Evolutionary conservation across 345 rosid species (phyloP), one percentile per base, ranked within the genome.

Genomic region (Eucalyptus microcorys): DNA sequence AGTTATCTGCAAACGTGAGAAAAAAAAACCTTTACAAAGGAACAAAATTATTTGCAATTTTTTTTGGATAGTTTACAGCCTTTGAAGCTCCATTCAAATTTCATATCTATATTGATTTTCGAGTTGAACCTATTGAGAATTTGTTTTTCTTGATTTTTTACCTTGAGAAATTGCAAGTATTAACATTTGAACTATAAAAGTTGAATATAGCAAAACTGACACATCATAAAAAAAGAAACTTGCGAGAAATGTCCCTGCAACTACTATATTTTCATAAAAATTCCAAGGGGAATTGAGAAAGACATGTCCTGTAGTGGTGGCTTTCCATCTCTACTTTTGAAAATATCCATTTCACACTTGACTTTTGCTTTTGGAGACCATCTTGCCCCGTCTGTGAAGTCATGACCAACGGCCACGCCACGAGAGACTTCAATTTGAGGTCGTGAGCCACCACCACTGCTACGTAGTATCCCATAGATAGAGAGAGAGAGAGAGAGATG

Each of bases 81-180:
- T 64, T 4, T 32, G 19, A 64, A 7, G 76, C 37, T 30, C 9
- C 76, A 7, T 64, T n/a, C 10, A n/a, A 64, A 64, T 64, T 64
- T 64, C 10, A 64, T 7, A 64, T 15, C 0, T 4, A 15, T 3
- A 64, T 16, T n/a, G 14, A 14, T n/a, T 64, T 14, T 32, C 0
- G 5, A n/a, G 21, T 14, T n/a, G 5, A 64, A 64, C 10, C 37
- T 15, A 19, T 8, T 66, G 22, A 66, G 22, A 32, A 66, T 2
- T 16, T 32, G 6, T 37, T 66, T 66, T 66, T 15, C 79, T 32
- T 66, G n/a, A 14, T 14, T 64, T 4, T 16, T 66, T 4, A 16
- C 79, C 12, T 32, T 32, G 1, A 68, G 5, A 34, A 68, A 34
- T 14, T 32, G 42, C 42, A 32, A 17, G 6, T 68, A 68, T 32